Evolutionary conservation across 805 yeast species (phyloP), one percentile per base, ranked within the genome.

Genomic region (Wickerhamomyces kurtzmanii): DNA sequence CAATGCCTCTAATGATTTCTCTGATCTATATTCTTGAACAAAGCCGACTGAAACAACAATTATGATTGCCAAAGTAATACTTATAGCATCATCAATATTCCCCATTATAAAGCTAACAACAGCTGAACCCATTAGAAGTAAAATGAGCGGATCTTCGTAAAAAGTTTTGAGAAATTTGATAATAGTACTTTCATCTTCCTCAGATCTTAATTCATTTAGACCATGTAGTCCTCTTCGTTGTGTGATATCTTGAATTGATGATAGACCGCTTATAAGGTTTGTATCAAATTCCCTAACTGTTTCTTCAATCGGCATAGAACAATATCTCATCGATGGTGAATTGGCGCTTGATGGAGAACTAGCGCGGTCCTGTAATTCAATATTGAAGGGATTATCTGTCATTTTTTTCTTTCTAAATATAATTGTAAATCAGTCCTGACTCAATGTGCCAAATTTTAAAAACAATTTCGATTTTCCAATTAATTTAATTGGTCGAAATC

Each of bases 1-100:
- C 34, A 91, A 67, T 0, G 97, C 97, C 51, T 87, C 94, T 33
- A 91, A 61, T 5, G 96, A 83, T 61, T 91, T 81, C 48, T 91
- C 99, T 2, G 95, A 83, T 45, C 96, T 69, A 48, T 87, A 87
- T 53, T 91, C 99, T 57, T 91, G 99, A 18, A 91, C 87, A 57
- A 91, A 91, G 0, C 99, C 99, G 20, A 91, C 99, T 2, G 91
- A 73, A 9, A 91, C 96, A 18, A 91, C 99, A 40, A 91, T 87
- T 24, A 83, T 43, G 27, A 91, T 84, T 4, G 98, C 98, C 37
- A 87, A 62, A 0, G 96, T 78, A 42, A 91, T 91, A 40, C 91
- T 77, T n/a, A 91, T 61, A 3, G 97, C 94, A 53, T 91, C 99
- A 50, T 91, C 96, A 18, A 75, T 73, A 55, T 91, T 91, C n/a